Percentiles rank a stretch among this genome's conserved stretches.
Evolutionary conservation across 352 stramenopile species (phyloP).

Genomic region (Globisporangium spiculum): DNA sequence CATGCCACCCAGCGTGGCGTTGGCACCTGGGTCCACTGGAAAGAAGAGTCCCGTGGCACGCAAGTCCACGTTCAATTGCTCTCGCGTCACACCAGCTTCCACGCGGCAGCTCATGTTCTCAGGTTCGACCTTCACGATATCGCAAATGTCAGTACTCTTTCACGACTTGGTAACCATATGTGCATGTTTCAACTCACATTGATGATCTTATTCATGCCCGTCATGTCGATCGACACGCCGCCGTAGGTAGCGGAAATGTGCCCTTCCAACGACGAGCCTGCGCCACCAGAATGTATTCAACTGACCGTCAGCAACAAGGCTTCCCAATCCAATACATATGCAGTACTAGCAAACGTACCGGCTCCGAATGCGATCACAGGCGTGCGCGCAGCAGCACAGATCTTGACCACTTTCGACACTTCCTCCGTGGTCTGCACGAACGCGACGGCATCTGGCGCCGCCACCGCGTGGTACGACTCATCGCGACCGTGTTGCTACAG

Average conservation of each 20-base stretch:
- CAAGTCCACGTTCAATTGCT: slow-evolving; percentile 89
- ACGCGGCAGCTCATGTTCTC: slow-evolving; percentile 92
- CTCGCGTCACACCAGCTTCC: slow-evolving; percentile 92
- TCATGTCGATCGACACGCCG: slow-evolving; percentile 91
- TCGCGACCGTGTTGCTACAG: slow-evolving; percentile 83
- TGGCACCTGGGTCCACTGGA: slow-evolving; percentile 95
- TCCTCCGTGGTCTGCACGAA: slow-evolving; percentile 87
- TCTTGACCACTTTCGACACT: slow-evolving; percentile 88
- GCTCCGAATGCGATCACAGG: slow-evolving; percentile 95
- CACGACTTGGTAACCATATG: neutral
- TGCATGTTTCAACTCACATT: slow-evolving; percentile 18
- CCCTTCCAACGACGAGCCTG: slow-evolving; percentile 89
- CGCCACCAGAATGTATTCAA: neutral
- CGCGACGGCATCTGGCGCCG: slow-evolving; percentile 84
- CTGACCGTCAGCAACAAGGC: neutral
- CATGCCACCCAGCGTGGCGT: slow-evolving; percentile 97
- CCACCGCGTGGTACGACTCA: slow-evolving; percentile 89
- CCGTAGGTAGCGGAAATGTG: slow-evolving; percentile 91
- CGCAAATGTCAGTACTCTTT: slow-evolving; percentile 1
- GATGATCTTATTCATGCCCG: slow-evolving; percentile 74
- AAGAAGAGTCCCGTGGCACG: slow-evolving; percentile 92
- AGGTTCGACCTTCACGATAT: slow-evolving; percentile 35
- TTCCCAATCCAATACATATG: neutral
- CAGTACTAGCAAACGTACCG: slow-evolving; percentile 11
- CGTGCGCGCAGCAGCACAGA: slow-evolving; percentile 77